Evolutionary conservation across 257 asterid genomes (phyloP).

Genomic region (Capsicum baccatum): DNA sequence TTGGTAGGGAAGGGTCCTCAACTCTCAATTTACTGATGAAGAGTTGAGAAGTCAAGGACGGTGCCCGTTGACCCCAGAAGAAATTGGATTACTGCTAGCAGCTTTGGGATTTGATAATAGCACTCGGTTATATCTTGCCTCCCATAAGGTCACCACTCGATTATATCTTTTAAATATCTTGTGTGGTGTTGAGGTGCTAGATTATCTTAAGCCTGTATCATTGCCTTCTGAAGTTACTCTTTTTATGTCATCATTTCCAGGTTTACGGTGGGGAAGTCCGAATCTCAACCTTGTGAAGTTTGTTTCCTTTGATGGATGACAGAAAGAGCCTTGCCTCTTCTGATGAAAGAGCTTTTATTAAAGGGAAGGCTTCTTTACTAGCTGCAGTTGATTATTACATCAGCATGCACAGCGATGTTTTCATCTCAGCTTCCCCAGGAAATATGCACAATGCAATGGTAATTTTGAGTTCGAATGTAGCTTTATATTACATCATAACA

Average conservation of each 20-base stretch:
- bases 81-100: constrained; percentile 88
- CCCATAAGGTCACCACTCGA: constrained; percentile 74
- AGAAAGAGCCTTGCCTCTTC: constrained; percentile 84
- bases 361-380: constrained; percentile 88
- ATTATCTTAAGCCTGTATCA: background rate
- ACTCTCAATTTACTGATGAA: constrained; percentile 93
- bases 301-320: constrained; percentile 92
- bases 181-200: background rate
- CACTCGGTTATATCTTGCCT: constrained; percentile 86
- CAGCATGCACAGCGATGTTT: constrained; percentile 89
- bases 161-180: background rate
- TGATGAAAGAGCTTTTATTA: constrained; percentile 75
- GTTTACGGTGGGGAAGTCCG: constrained; percentile 98
- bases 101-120: constrained; percentile 90
- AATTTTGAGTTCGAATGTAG: constrained; percentile 30
- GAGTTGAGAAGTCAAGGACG: constrained; percentile 95
- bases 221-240: background rate
- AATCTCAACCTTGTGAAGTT: constrained; percentile 65
- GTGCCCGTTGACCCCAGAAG: constrained; percentile 97
- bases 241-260: constrained; percentile 38
- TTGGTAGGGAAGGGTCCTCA: constrained; percentile 94
- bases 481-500: background rate
- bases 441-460: constrained; percentile 98
- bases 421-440: constrained; percentile 94
- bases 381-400: constrained; percentile 95